Base-by-base conservation (phyloP, 139 green algal species). In the Auxenochlorella pyrenoidosa region DNA sequence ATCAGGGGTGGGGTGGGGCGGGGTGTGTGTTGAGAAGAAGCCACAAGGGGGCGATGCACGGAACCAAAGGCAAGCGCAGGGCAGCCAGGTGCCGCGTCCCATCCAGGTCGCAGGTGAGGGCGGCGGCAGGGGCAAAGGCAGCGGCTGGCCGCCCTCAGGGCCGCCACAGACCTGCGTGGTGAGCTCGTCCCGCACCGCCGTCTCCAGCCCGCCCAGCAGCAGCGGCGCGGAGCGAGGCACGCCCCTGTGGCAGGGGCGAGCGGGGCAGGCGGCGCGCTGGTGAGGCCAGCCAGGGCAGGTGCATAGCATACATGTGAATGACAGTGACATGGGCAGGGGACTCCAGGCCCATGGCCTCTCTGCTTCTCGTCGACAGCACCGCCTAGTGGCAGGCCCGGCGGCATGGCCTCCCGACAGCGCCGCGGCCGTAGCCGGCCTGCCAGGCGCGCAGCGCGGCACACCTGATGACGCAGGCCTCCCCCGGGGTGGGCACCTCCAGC, bases 401-500 rank as follows among this genome's bases (percentile, higher is more conserved):
- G 1, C 24, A 41, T 41, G 16, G 73, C 73, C 28, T 12, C 2
- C 2, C 54, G 2, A 13, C 54, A 63, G 15, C 54, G 41, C 6
- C 40, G 19, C 41, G 40, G 73, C 73, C 28, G 81, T 30, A 2
- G 71, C 26, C 5, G 34, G 28, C 21, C 1, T 34, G 18, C 34
- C 70, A 47, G 22, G 16, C 32, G 34, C n/a, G n/a, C n/a, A n/a
- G n/a, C n/a, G n/a, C n/a, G n/a, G n/a, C 84, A 30, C 76, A 89
- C 76, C 54, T 51, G 43, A 92, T 87, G 34, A 80, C 86, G 65
- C 89, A 92, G 5, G 77, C 83, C 80, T 85, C 88, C 92, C 94
- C 95, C 51, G 95, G 94, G 18, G 95, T 80, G 28, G 85, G 84
- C 71, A 91, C 90, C 70, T 94, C 92, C 71, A 97, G 92, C 84